Evolutionary conservation across 2,329 filamentous ascomycete genomes (phyloP), one percentile per base, ranked within the genome.

Genomic region (Arachnopeziza araneosa): DNA sequence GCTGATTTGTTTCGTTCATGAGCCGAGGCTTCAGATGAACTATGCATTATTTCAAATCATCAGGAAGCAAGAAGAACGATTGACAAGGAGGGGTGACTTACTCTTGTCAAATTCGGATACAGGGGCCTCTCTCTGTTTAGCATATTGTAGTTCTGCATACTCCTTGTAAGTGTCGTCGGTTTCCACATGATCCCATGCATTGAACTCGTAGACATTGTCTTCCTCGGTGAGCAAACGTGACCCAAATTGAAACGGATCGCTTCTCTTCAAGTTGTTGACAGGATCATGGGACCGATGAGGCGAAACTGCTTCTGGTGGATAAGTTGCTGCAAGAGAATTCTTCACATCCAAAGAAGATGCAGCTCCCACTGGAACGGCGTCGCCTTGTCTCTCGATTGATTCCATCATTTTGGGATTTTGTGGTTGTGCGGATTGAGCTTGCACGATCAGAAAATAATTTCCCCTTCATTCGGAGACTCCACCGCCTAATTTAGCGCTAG

Each of bases 161-260:
- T 89, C 85, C 71, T 88, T 87, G 80, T 96, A 98, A 50, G 87
- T 82, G 68, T 91, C 86, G 77, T 98, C 93, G 73, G 92, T 92
- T 76, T 93, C 88, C 72, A 98, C 95, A 74, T 99, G 93, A 74
- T 99, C 95, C 95, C 95, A 99, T 48, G 95, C 95, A 75, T 99
- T 99, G 84, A 95, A 96, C 74, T 96, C 89, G 77, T 93, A 99
- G 70, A 96, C 90, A 73, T 98, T 83, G 77, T 96, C 93, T 71
- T 86, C 85, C 74, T 93, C 82, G 69, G 89, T 86, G 56, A 99
- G 84, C 70, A 84, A 90, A 61, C 93, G 90, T 54, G 90, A 95
- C 63, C 95, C 95, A 75, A 99, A 99, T 75, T 96, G 89, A 75
- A 98, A 99, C 21, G 95, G 95, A 72, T 97, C 92, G 72, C 79